Evolutionary conservation across 176 grass and related monocot genomes (phyloP), one percentile per base, ranked within the genome.

Genomic region (Canna indica): DNA sequence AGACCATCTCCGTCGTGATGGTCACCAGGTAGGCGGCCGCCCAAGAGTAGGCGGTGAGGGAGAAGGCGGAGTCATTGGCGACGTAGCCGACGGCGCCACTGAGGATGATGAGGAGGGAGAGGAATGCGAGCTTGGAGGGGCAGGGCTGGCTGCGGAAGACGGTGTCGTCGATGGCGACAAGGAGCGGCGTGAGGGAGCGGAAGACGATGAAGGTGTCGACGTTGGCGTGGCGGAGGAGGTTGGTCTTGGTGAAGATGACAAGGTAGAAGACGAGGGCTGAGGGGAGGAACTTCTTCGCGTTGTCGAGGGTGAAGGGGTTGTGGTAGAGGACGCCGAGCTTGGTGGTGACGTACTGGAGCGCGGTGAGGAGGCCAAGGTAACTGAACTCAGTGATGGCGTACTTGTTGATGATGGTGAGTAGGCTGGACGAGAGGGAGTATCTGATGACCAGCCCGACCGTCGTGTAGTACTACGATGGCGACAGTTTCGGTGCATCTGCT

Each of bases 1-100:
- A 59, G 57, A 59, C 57, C 57, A 59, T 59, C 57, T 59, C 57
- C 57, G 57, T 59, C 24, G 57, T 59, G 57, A 59, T 59, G 22
- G 57, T 27, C 20, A 28, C 57, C 57, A 59, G 11, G 57, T 59
- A 59, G 57, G 57, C 57, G 26, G 13, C 57, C 24, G 57, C 57
- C 57, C 57, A 59, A 11, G 57, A 59, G 57, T 59, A 59, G 24
- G 57, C 57, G 24, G 57, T 59, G 22, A 59, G 57, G 57, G 24
- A 27, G 57, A 59, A 59, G 26, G 57, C n/a, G n/a, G n/a, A n/a
- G n/a, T n/a, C n/a, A n/a, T n/a, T n/a, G n/a, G n/a, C n/a, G n/a
- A n/a, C n/a, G n/a, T n/a, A n/a, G n/a, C n/a, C n/a, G n/a, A n/a
- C n/a, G n/a, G n/a, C n/a, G n/a, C n/a, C n/a, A n/a, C 57, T 20